These are phyloP conservation scores for Lagenidium giganteum DNA, from an alignment of 352 stramenopile genomes.

Conservation along the genomic window DNA sequence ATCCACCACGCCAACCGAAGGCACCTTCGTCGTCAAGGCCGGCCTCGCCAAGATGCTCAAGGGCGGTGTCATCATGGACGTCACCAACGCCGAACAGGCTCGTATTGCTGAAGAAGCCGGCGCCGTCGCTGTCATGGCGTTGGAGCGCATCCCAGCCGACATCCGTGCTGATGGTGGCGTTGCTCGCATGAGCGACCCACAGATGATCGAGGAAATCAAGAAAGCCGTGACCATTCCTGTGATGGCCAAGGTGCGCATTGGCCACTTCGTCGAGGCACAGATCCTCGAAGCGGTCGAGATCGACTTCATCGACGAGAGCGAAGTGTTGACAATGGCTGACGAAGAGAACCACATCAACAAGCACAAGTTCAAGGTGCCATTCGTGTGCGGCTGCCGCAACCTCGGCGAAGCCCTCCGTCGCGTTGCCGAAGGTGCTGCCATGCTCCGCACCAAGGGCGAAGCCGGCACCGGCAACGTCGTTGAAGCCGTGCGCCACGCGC, in stretches of 20 bases:
- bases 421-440: slow-evolving; percentile 92
- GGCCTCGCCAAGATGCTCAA: slow-evolving; percentile 97
- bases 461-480: slow-evolving; percentile 97
- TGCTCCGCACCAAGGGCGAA: slow-evolving; percentile 97
- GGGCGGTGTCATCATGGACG: slow-evolving; percentile 95
- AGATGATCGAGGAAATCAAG: slow-evolving; percentile 97
- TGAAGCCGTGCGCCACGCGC: slow-evolving; percentile 93
- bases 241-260: slow-evolving; percentile 97
- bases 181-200: slow-evolving; percentile 94
- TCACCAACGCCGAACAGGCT: slow-evolving; percentile 84
- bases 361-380: slow-evolving; percentile 94
- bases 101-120: slow-evolving; percentile 95
- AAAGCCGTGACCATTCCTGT: slow-evolving; percentile 97
- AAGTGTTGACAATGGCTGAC: slow-evolving; percentile 98
- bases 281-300: slow-evolving; percentile 95
- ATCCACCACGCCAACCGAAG: slow-evolving; percentile 30
- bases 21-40: slow-evolving; percentile 89
- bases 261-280: slow-evolving; percentile 97
- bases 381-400: slow-evolving; percentile 97
- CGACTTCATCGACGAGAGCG: slow-evolving; percentile 97
- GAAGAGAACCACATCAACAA: slow-evolving; percentile 96
- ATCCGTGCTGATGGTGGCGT: slow-evolving; percentile 94
- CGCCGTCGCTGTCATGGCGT: slow-evolving; percentile 95
- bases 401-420: slow-evolving; percentile 93
- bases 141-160: slow-evolving; percentile 97